Percentiles rank a stretch among this genome's conserved stretches.
Evolutionary conservation across 352 stramenopile genomes (phyloP).

Genomic region (Saprolegnia diclina): DNA sequence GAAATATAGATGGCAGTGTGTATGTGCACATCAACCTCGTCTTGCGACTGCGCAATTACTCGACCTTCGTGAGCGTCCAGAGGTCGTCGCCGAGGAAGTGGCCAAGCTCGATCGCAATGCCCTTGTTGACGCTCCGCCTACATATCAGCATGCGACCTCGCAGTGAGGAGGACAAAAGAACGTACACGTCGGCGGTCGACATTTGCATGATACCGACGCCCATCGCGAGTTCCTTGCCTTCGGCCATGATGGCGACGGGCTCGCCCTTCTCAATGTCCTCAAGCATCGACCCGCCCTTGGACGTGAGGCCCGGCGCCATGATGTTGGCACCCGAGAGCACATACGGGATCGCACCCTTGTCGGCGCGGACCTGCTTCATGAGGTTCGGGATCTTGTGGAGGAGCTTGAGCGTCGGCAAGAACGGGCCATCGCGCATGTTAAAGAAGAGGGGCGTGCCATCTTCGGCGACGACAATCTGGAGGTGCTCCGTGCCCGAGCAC

Average conservation of each 20-base stretch:
- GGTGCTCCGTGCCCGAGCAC: slow-evolving; percentile 75
- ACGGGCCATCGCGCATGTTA: slow-evolving; percentile 94
- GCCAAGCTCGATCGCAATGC: slow-evolving; percentile 93
- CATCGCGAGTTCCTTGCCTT: slow-evolving; percentile 96
- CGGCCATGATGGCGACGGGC: slow-evolving; percentile 93
- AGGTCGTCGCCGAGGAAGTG: slow-evolving; percentile 97
- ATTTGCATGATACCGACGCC: slow-evolving; percentile 95
- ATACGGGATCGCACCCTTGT: slow-evolving; percentile 98
- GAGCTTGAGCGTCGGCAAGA: slow-evolving; percentile 94
- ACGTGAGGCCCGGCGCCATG: slow-evolving; percentile 98
- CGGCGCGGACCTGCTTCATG: slow-evolving; percentile 91
- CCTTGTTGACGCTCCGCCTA: slow-evolving; percentile 93
- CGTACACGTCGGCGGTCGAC: slow-evolving; percentile 94
- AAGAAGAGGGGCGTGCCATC: slow-evolving; percentile 92
- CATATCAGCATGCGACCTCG: slow-evolving; percentile 5
- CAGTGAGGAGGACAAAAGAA: slow-evolving; percentile 27
- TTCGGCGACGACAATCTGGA: slow-evolving; percentile 86
- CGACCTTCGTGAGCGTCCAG: slow-evolving; percentile 82
- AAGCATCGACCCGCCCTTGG: slow-evolving; percentile 90
- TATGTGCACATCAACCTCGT: neutral
- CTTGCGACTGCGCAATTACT: slow-evolving; percentile 34
- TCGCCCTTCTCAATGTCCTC: slow-evolving; percentile 76
- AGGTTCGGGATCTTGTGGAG: slow-evolving; percentile 92
- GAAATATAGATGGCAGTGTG: slow-evolving; percentile 31
- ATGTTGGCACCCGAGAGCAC: slow-evolving; percentile 97